Percentiles rank a stretch among this genome's conserved stretches.
phyloP scores from a whole-genome alignment of 2,329 filamentous ascomycete species.

The Sclerotinia spermophila region DNA sequence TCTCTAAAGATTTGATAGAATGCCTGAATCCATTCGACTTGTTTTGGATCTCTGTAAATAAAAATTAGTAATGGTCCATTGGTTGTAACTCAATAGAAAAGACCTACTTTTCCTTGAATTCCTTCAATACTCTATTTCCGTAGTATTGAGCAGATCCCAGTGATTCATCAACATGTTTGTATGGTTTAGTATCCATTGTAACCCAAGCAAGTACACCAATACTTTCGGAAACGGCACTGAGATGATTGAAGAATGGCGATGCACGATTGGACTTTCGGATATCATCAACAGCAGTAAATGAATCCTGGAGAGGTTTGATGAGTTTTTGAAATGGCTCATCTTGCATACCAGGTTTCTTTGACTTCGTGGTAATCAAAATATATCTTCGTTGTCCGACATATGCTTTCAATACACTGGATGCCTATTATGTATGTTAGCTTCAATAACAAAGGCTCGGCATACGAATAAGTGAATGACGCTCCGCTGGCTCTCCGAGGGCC shows the following conservation, averaged over 20 bases:
- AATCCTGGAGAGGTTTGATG: conserved; percentile 80
- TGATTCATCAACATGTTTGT: conserved; percentile 79
- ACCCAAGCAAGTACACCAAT: conserved; percentile 91
- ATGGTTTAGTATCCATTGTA: conserved; percentile 75
- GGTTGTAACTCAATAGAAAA: not conserved
- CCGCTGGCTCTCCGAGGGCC: not conserved
- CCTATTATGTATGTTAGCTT: conserved; percentile 38
- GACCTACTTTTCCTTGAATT: conserved; percentile 74
- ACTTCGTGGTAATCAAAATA: conserved; percentile 81
- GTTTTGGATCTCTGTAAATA: conserved; percentile 62
- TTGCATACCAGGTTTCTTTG: conserved; percentile 79
- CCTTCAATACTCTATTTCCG: conserved; percentile 88
- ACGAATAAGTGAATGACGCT: not conserved
- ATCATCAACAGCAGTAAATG: conserved; percentile 73
- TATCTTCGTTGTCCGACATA: conserved; percentile 87
- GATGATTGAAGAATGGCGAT: conserved; percentile 71
- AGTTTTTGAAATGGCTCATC: conserved; percentile 67
- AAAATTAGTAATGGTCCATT: conserved; percentile 13
- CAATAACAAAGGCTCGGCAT: no score
- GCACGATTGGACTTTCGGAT: conserved; percentile 79
- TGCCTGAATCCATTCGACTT: conserved; percentile 86
- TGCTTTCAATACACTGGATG: conserved; percentile 53
- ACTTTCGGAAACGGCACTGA: conserved; percentile 85
- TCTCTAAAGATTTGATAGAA: conserved; percentile 89
- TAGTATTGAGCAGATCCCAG: conserved; percentile 86